Base-by-base conservation (phyloP, 1,284 basidiomycete genomes). In the Pterulicium gracile region DNA sequence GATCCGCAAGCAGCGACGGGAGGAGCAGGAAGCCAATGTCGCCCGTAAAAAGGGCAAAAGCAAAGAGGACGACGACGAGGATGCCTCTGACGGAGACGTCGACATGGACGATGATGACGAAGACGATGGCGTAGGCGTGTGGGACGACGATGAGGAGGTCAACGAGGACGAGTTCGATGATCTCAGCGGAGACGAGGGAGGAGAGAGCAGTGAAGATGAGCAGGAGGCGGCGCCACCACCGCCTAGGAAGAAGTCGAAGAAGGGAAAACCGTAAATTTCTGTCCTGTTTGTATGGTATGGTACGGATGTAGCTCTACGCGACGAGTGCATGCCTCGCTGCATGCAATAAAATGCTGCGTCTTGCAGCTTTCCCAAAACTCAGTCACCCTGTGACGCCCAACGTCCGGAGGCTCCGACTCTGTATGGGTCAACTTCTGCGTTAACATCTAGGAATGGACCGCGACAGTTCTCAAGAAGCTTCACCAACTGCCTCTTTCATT, bases 1-100 rank as follows among this genome's bases (percentile, higher is more conserved):
- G 59, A 61, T 90, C 44, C 75, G 81, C 52, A 82, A 84, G 52
- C 73, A 88, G 52, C 70, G 92, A 48, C 70, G 83, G 54, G 84
- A 87, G 48, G 87, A 94, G 59, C 93, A 96, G 59, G 90, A 90
- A 58, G 73, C 76, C 47, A 96, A 95, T 62, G 87, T 96, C 3
- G 73, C 77, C 34, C 72, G 81, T 46, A 95, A 96, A 64, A 85
- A 84, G 60, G 70, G 67, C 17, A 44, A 65, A 58, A 15, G 62
- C 59, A 19, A 61, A 61, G 35, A 62, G 57, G 22, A 65, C 12
- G 58, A 61, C 7, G 63, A 55, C 20, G 62, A 62, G 24, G 64
- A 60, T 2, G 61, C 61, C 13, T 63, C 62, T 2, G 65, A 64
- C n/a, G 65, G 65, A 15, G 62, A 67, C 46, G 64, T 66, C 41